These are phyloP conservation scores for Papiliotrema fonsecae DNA, from an alignment of 1,284 basidiomycete species.

Conservation along the genomic window DNA sequence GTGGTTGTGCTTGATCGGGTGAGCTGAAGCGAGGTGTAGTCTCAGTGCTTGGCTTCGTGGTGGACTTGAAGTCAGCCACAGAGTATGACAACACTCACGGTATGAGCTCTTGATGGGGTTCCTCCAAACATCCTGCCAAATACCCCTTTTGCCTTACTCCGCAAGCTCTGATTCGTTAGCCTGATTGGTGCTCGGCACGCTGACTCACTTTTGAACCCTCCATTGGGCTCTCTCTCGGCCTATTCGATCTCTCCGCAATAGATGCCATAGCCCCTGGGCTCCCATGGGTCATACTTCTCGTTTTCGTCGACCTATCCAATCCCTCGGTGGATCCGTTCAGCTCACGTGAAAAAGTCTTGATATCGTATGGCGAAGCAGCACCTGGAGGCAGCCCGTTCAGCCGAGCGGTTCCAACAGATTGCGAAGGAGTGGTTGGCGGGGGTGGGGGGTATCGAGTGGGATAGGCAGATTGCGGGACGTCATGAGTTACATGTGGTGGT, in stretches of 20 bases:
- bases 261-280: constrained; percentile 22
- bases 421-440: neutral
- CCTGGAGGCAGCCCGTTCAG: too few relatives aligned
- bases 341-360: neutral
- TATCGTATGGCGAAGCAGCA: neutral
- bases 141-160: constrained; percentile 41
- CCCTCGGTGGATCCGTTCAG: constrained; percentile 5
- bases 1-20: constrained; percentile 4
- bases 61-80: neutral
- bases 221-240: constrained; percentile 15
- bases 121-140: constrained; percentile 46
- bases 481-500: too few relatives aligned
- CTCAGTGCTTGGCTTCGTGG: constrained; percentile 1
- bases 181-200: neutral
- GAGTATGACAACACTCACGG: constrained; percentile 9
- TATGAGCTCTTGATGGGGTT: constrained; percentile 9
- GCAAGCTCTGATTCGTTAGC: constrained; percentile 23
- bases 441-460: constrained; percentile 1
- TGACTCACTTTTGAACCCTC: constrained; percentile 18
- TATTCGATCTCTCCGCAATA: constrained; percentile 19
- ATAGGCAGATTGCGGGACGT: neutral
- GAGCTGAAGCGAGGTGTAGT: constrained; percentile 8
- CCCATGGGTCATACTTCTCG: constrained; percentile 8
- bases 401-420: neutral
- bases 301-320: constrained; percentile 11